Base-by-base conservation (phyloP, 129 eudicot species). In the Silybum marianum region DNA sequence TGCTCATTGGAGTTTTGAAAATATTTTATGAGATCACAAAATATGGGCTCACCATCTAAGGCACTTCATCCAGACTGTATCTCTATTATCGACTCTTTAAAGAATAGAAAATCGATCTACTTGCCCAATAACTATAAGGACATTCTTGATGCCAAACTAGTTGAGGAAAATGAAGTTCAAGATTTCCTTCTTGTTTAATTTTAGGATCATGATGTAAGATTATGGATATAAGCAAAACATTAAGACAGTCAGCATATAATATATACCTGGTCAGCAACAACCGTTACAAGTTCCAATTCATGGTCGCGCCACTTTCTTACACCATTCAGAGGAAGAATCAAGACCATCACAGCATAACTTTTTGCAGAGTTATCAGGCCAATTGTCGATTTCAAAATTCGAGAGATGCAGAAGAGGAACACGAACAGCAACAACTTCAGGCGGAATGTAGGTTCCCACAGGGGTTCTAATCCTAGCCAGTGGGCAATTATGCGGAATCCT, bases 191-290 rank as follows among this genome's bases (percentile, higher is more conserved):
- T 14, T 58, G 66, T 9, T 10, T 58, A 58, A 58, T 58, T 58
- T 58, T 58, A 58, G 66, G 7, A 58, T 58, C 66, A 58, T n/a
- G 66, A 58, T 18, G 66, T 58, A 58, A 58, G 66, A 18, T 62
- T 22, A 25, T 7, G 12, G 25, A 67, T 58, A 26, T 42, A 71
- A 72, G 48, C 40, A 63, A 81, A 73, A 71, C 13, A 62, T 40
- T 65, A 48, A 77, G 73, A 44, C 40, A 72, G 67, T 24, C 65
- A 76, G 58, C 66, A 66, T 6, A 39, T 68, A 12, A 66, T 6
- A 39, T 68, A 12, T 51, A 90, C 93, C 91, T 90, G 94, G 60
- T 90, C 94, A 78, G 94, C 94, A 82, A 90, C 94, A 67, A 88
- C 94, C 36, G 85, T 88, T 32, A 90, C 90, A 24, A 88, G 92